Conservation (phyloP, 1,284 basidiomycete species). For the Xerocomus cyaneibrunnescens region DNA sequence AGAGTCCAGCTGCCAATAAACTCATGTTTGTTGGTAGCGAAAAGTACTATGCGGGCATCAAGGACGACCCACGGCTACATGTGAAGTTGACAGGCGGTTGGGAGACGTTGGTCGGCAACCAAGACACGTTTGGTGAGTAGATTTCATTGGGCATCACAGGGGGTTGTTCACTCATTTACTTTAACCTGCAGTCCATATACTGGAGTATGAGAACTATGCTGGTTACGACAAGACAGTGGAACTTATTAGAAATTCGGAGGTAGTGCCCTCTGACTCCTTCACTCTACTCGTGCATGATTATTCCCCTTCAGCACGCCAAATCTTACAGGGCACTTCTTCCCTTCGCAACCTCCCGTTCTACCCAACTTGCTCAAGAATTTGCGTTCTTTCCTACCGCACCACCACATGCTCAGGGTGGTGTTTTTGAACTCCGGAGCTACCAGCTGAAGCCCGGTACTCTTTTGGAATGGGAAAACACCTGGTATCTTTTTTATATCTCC, state of each 20-base stretch:
- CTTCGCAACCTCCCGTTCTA: constrained; percentile 65
- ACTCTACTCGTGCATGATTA: constrained; percentile 4
- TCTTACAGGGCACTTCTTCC: constrained; percentile 71
- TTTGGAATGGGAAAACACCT: constrained; percentile 91
- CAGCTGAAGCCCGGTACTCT: constrained; percentile 81
- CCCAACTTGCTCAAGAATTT: constrained; percentile 89
- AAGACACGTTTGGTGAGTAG: constrained; percentile 69
- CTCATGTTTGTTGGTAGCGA: constrained; percentile 48
- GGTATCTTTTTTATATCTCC: constrained; percentile 48
- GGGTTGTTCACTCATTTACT: background rate
- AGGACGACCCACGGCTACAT: constrained; percentile 66
- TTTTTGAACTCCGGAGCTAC: constrained; percentile 91
- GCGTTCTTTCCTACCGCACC: constrained; percentile 90
- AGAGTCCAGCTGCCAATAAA: constrained; percentile 7
- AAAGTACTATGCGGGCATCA: constrained; percentile 77
- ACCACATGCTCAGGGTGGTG: constrained; percentile 79
- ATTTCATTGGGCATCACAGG: background rate
- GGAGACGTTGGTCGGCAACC: constrained; percentile 85
- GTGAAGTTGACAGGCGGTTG: constrained; percentile 91
- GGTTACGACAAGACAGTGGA: constrained; percentile 75
- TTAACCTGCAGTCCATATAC: constrained; percentile 58
- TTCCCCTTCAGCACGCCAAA: constrained; percentile 51
- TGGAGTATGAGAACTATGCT: constrained; percentile 88
- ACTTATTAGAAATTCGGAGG: constrained; percentile 61
- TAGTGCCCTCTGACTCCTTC: constrained; percentile 30